Conservation (phyloP, 1,139 yeast species). For the Taphrina betulina region DNA sequence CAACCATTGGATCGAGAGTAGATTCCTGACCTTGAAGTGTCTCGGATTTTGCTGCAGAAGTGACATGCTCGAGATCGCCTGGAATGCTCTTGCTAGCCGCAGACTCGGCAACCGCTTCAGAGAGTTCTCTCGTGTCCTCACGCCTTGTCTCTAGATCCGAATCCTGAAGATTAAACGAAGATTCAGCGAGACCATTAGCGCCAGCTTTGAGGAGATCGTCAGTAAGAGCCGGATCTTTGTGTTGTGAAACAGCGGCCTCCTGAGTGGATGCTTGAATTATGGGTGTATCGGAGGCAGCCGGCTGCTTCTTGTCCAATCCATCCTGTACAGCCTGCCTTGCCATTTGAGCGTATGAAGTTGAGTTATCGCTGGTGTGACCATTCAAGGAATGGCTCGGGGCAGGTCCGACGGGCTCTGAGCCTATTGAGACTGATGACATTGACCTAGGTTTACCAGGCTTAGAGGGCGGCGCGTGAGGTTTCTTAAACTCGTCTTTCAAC, state of each 20-base stretch:
- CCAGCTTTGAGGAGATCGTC: conserved; percentile 5
- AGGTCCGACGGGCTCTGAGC: too few species aligned
- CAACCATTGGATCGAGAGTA: conserved; percentile 1
- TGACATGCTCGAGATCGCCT: background rate
- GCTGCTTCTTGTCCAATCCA: too few species aligned
- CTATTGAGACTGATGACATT: too few species aligned
- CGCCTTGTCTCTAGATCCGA: too few species aligned
- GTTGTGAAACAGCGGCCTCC: background rate
- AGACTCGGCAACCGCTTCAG: too few species aligned
- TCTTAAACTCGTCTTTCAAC: conserved; percentile 15
- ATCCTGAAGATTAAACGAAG: too few species aligned
- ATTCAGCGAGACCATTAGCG: background rate
- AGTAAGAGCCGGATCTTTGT: conserved; percentile 4
- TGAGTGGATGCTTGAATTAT: background rate
- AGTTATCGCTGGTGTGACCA: too few species aligned
- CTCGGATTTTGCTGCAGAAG: conserved; percentile 4
- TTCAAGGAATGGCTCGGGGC: too few species aligned
- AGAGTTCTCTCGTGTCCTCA: too few species aligned
- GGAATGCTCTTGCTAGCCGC: too few species aligned
- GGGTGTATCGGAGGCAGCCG: background rate
- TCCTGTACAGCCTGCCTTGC: background rate
- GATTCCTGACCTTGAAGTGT: background rate
- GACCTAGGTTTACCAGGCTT: too few species aligned
- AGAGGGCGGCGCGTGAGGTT: conserved; percentile 19
- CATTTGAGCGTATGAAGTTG: background rate